A percentile compares a stretch with the other conserved stretches of the same genome.
These are phyloP conservation scores for Aspergillus latus DNA, from an alignment of 2,329 filamentous ascomycete species.

Conservation along the genomic window DNA sequence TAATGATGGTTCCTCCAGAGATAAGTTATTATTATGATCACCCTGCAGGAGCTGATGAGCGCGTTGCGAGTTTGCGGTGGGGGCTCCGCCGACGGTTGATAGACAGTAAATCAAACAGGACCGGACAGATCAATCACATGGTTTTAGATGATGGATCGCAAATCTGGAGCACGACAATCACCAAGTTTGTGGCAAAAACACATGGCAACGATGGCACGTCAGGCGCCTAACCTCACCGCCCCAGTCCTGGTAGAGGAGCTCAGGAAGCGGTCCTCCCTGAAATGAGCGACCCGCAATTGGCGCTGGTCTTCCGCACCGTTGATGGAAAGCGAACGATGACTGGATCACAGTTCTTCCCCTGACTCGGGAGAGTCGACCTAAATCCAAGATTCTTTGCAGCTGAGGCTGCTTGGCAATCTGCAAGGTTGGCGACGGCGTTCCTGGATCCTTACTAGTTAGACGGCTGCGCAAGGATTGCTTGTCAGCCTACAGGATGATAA, in stretches of 20 bases:
- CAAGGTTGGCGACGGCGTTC: not conserved
- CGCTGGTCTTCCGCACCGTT: constrained; percentile 25
- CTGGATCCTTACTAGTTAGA: not conserved
- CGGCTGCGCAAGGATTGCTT: not conserved
- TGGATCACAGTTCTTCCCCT: constrained; percentile 13
- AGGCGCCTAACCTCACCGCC: not conserved
- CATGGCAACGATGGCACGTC: constrained; percentile 17
- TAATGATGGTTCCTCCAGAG: not conserved
- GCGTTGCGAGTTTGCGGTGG: not conserved
- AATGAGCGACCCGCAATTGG: constrained; percentile 25
- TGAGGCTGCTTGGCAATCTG: constrained; percentile 2
- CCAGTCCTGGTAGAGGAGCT: constrained; percentile 21
- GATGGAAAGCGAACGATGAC: constrained; percentile 8
- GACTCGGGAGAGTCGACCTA: constrained; percentile 15
- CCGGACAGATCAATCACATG: constrained; percentile 11
- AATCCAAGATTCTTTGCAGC: constrained; percentile 3
- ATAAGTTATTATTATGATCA: constrained; percentile 12
- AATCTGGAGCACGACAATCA: not conserved
- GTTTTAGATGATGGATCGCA: not conserved
- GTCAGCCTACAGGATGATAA: not conserved
- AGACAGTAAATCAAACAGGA: not conserved
- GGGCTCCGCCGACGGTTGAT: not conserved
- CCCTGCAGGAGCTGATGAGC: constrained; percentile 2
- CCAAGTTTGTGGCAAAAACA: constrained; percentile 9
- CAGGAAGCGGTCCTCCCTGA: constrained; percentile 14